phyloP scores from a whole-genome alignment of 1,284 basidiomycete genomes.

The Marasmius oreades region DNA sequence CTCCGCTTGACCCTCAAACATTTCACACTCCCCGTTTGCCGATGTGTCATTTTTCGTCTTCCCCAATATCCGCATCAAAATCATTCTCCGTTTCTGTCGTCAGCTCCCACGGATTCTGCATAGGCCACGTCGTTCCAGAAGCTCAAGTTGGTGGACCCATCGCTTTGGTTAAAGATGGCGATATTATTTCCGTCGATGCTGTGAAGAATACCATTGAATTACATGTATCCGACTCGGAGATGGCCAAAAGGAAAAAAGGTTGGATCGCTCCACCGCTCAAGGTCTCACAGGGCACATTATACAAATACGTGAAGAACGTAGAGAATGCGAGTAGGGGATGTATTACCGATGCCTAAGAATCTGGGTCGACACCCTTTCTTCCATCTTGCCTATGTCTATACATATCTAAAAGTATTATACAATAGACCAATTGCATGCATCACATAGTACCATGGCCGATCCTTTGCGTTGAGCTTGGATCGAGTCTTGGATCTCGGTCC shows the following conservation, averaged over 20 bases:
- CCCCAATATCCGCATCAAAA: neutral
- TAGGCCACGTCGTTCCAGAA: constrained; percentile 90
- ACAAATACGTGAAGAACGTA: constrained; percentile 85
- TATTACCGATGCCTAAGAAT: constrained; percentile 72
- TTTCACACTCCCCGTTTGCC: neutral
- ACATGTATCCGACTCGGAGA: constrained; percentile 65
- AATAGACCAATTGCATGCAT: neutral
- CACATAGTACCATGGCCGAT: neutral
- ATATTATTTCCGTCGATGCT: constrained; percentile 83
- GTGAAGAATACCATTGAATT: constrained; percentile 81
- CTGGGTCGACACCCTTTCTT: neutral
- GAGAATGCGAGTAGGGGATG: constrained; percentile 87
- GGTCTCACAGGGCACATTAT: constrained; percentile 79
- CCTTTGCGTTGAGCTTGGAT: too few species aligned
- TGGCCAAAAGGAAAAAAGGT: constrained; percentile 58
- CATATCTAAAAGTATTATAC: neutral
- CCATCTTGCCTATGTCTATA: neutral
- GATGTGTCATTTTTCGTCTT: neutral
- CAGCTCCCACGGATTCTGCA: constrained; percentile 86
- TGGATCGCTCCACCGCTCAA: constrained; percentile 88
- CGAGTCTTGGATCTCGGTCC: neutral
- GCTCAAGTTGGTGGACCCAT: constrained; percentile 90
- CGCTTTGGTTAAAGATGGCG: constrained; percentile 85
- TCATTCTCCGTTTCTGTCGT: neutral
- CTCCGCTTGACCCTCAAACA: neutral